Base-by-base conservation (phyloP, 179 eudicot species). In the Patellifolia procumbens region DNA sequence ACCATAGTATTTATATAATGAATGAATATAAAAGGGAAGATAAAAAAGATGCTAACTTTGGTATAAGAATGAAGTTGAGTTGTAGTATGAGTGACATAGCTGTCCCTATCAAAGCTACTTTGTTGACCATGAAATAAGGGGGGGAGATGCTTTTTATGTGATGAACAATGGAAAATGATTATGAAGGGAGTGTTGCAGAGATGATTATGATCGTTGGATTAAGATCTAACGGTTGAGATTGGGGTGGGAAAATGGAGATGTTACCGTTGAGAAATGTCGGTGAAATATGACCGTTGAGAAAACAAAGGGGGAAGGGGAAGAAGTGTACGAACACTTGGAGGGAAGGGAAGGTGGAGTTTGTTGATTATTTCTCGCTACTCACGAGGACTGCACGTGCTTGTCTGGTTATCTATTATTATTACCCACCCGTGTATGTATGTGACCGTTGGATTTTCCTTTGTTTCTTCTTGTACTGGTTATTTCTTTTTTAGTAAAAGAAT, bases 251-350 rank as follows among this genome's bases (percentile, higher is more conserved):
- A 39, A 39, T 39, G 53, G 49, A 48, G 9, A 85, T 81, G 56
- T 87, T 87, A 85, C 92, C 96, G 96, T 91, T 91, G 82, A 39
- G 80, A 48, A 2, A 32, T 83, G 89, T 81, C 86, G 86, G 83
- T 35, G 80, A 85, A 85, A 89, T 87, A 77, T 81, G 90, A 89
- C 91, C 96, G 96, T 91, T 91, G 86, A 48, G 69, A 63, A 68
- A 20, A 60, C 11, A 34, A 2, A n/a, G n/a, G n/a, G n/a, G n/a
- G n/a, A n/a, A n/a, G n/a, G n/a, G 81, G 74, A 53, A 68, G 65
- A 67, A 59, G 70, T 78, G 86, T 79, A 80, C 77, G 86, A 77
- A 74, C 59, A 32, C 55, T 56, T 48, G 67, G 73, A 13, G 31
- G 81, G 53, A 22, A 56, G 61, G 72, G 70, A 66, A 48, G 60